A percentile compares a stretch with the other conserved stretches of the same genome.
These are phyloP conservation scores for Jaltomata sinuosa DNA, from an alignment of 257 asterid species.

Conservation along the genomic window DNA sequence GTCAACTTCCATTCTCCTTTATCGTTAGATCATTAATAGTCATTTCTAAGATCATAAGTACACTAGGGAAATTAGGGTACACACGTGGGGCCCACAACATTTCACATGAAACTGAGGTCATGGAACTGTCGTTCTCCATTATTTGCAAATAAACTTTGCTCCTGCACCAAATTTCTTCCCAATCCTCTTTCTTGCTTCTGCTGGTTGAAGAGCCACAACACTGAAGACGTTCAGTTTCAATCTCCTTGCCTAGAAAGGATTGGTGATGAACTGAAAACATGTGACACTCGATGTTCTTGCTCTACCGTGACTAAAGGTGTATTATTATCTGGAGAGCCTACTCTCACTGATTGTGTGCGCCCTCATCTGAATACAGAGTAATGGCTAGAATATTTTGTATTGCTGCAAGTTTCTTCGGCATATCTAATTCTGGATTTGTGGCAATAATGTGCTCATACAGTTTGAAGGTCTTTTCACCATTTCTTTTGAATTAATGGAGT, in stretches of 20 bases:
- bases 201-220: not conserved
- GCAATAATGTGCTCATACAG: not conserved
- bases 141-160: not conserved
- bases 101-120: not conserved
- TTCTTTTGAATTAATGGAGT: not conserved
- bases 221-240: not conserved
- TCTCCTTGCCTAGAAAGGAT: not conserved
- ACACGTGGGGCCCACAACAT: not conserved
- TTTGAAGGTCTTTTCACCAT: not conserved
- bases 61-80: not conserved
- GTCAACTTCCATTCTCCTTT: not conserved
- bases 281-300: not conserved
- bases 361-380: not conserved
- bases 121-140: not conserved
- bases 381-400: not conserved
- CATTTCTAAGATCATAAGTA: not conserved
- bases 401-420: not conserved
- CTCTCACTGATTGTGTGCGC: not conserved
- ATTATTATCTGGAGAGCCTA: not conserved
- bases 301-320: not conserved
- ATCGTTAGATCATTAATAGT: not conserved
- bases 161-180: not conserved
- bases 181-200: not conserved
- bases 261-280: not conserved
- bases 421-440: not conserved